A percentile compares a stretch with the other conserved stretches of the same genome.
Evolutionary conservation across 257 asterid genomes (phyloP).

Genomic region (Solanum ossicruentum): DNA sequence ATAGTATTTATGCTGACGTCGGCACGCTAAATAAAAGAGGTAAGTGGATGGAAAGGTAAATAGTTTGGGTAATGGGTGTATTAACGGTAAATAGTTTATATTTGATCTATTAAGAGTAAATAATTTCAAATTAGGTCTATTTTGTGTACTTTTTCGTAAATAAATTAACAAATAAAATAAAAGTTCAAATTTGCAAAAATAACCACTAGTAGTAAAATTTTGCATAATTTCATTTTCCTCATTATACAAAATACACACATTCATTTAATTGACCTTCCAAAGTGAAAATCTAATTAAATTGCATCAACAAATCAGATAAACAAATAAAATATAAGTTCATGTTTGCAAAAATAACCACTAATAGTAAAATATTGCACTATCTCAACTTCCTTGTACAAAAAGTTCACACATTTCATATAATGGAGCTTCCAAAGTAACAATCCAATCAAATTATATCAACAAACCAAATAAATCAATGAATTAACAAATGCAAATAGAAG

Average conservation of each 20-base stretch:
- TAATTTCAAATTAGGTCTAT: no score
- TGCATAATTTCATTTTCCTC: neutral
- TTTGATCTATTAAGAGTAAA: no score
- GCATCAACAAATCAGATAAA: neutral
- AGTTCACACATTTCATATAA: neutral
- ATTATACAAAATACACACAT: neutral
- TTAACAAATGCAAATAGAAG: neutral
- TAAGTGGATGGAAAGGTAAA: no score
- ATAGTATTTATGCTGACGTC: no score
- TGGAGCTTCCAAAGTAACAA: neutral
- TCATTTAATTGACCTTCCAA: neutral
- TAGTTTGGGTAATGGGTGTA: no score
- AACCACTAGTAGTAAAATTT: neutral
- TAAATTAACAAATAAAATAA: neutral
- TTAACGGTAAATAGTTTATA: no score
- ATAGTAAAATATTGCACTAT: neutral
- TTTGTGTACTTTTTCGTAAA: no score
- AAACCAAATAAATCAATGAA: neutral
- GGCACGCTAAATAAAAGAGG: no score
- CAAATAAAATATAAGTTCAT: neutral
- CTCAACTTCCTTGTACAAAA: neutral
- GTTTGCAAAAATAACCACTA: neutral
- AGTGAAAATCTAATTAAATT: neutral
- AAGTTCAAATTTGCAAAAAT: neutral
- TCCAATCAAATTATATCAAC: neutral